A percentile compares a stretch with the other conserved stretches of the same genome.
Evolutionary conservation across 345 rosid species (phyloP).

Genomic region (Citrus unshiu): DNA sequence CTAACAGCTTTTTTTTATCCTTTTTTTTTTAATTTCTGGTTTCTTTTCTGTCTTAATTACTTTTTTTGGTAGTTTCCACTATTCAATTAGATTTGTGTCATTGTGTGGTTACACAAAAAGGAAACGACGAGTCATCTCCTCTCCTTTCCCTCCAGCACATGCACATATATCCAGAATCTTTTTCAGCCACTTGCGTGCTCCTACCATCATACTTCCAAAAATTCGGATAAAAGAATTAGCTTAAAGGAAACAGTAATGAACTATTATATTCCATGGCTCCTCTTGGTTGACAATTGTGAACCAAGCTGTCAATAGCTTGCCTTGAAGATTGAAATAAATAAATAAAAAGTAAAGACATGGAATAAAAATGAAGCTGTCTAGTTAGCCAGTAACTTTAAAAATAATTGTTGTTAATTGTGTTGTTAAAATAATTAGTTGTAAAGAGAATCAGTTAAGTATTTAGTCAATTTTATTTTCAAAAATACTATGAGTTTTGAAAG

Average conservation of each 20-base stretch:
- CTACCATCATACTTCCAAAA: conserved; percentile 6
- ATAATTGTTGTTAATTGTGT: too few species aligned
- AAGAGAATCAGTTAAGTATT: too few species aligned
- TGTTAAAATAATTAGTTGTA: too few species aligned
- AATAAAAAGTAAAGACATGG: not conserved
- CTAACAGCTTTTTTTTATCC: conserved; percentile 25
- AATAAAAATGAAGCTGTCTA: not conserved
- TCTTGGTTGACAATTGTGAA: not conserved
- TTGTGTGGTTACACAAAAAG: conserved; percentile 17
- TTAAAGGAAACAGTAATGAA: not conserved
- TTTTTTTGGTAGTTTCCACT: conserved; percentile 39
- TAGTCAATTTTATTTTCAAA: too few species aligned
- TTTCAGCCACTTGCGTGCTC: conserved; percentile 1
- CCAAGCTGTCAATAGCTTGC: not conserved
- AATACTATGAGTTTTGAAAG: too few species aligned
- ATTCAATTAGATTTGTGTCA: conserved; percentile 6
- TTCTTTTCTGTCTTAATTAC: conserved; percentile 8
- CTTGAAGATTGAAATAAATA: not conserved
- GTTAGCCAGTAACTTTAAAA: too few species aligned
- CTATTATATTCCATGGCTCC: not conserved
- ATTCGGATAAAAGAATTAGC: not conserved
- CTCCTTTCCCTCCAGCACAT: not conserved
- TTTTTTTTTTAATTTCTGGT: not conserved
- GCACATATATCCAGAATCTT: not conserved
- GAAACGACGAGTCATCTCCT: conserved; percentile 19